Evolutionary conservation across 1,284 basidiomycete species (phyloP), one percentile per base, ranked within the genome.

Genomic region (Boletus semigastroideus): DNA sequence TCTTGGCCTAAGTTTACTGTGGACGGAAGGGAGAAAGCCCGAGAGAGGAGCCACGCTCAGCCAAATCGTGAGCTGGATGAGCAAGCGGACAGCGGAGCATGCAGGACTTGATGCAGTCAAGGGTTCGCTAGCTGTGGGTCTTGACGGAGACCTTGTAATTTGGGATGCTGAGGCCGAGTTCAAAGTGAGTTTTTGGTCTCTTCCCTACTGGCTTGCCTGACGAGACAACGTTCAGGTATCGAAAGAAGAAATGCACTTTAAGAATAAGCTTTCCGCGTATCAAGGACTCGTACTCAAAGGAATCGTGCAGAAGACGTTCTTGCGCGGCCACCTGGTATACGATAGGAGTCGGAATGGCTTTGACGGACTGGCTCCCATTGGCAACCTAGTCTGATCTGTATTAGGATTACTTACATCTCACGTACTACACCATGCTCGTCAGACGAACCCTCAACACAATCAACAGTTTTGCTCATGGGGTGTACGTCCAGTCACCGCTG

Each of bases 191-290:
- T 22, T n/a, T 33, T 42, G 42, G 14, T 43, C 19, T 52, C 30
- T 39, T 48, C 49, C 42, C 28, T 39, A 44, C 25, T 11, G 19
- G 19, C 19, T 25, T 2, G 25, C 31, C 58, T 62, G 48, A 69
- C 49, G 27, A 37, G 22, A 38, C 34, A 17, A 46, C 20, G n/a
- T 9, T 13, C 57, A 92, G 89, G 86, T 94, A 22, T 84, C 84
- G 28, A 83, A 84, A 64, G 83, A 87, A 28, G 67, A 72, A 17
- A 74, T 97, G 16, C 78, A 84, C 54, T 97, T 95, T 79, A 95
- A 92, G 76, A 96, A 97, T 74, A 95, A 94, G 70, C 66, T 95
- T 14, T 91, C 91, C 16, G 90, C 94, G 5, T 98, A 95, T 65
- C 79, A 90, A 58, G 92, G 92, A 6, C 73, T 82, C 63, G 76